A percentile compares a stretch with the other conserved stretches of the same genome.
These are phyloP conservation scores for Sporothrix brasiliensis DNA, from an alignment of 2,329 filamentous ascomycete species.

Conservation along the genomic window DNA sequence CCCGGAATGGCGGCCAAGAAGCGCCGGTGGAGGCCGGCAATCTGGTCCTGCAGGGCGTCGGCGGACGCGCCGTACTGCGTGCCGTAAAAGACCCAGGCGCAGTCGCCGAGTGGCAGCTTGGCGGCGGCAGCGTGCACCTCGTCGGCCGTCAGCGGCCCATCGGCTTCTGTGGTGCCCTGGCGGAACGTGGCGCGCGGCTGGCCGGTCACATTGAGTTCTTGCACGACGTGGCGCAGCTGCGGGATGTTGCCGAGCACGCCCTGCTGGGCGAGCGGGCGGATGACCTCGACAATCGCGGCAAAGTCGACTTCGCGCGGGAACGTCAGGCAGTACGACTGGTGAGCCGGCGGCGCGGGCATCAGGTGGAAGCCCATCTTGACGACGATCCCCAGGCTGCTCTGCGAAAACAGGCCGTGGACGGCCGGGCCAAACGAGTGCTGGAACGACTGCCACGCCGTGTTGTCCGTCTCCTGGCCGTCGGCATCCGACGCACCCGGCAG, in stretches of 20 bases:
- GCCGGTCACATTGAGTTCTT: slow-evolving; percentile 46
- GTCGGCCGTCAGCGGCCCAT: slow-evolving; percentile 41
- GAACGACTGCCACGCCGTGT: slow-evolving; percentile 47
- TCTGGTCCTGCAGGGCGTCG: slow-evolving; percentile 41
- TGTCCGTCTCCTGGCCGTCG: slow-evolving; percentile 40
- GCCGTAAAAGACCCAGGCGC: slow-evolving; percentile 56
- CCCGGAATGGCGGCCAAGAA: slow-evolving; percentile 48
- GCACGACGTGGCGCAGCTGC: slow-evolving; percentile 48
- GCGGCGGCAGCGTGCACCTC: slow-evolving; percentile 42
- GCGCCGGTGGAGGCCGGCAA: slow-evolving; percentile 48
- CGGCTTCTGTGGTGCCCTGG: not conserved
- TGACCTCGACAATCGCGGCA: slow-evolving; percentile 44
- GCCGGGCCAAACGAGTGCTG: slow-evolving; percentile 47
- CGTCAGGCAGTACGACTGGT: slow-evolving; percentile 48
- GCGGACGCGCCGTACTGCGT: slow-evolving; percentile 46
- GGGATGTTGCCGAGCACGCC: slow-evolving; percentile 52
- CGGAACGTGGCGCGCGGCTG: slow-evolving; percentile 42
- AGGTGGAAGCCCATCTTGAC: slow-evolving; percentile 57
- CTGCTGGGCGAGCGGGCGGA: slow-evolving; percentile 41
- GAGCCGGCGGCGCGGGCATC: slow-evolving; percentile 44
- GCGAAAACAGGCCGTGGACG: slow-evolving; percentile 53
- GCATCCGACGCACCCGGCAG: slow-evolving; percentile 42
- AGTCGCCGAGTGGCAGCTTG: slow-evolving; percentile 47
- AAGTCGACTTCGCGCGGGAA: slow-evolving; percentile 46
- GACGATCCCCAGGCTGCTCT: slow-evolving; percentile 56